phyloP scores from a whole-genome alignment of 768 basidiomycete species.

The Termitomyces titanicus region DNA sequence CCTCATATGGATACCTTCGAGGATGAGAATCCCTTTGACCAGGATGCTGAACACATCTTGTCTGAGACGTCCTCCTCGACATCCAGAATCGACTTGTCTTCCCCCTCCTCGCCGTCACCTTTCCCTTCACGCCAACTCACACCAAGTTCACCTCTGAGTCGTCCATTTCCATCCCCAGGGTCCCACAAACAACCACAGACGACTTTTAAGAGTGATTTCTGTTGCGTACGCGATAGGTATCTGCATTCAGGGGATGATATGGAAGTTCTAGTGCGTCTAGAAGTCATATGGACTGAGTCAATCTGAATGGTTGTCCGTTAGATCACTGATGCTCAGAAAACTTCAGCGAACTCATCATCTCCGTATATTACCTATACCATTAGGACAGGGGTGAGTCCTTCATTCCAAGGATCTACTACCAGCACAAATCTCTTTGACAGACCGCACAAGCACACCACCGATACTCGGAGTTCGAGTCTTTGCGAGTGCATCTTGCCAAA shows the following conservation, averaged over 20 bases:
- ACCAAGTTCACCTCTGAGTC: conserved; percentile 39
- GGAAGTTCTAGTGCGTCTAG: conserved; percentile 65
- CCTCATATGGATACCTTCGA: conserved; percentile 47
- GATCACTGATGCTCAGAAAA: conserved; percentile 97
- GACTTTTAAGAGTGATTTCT: conserved; percentile 72
- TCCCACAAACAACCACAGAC: conserved; percentile 49
- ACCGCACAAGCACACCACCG: conserved; percentile 80
- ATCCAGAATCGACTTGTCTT: conserved; percentile 51
- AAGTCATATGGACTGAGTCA: background rate
- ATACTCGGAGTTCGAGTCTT: conserved; percentile 96
- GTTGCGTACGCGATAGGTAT: conserved; percentile 71
- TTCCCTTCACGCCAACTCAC: conserved; percentile 43
- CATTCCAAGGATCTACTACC: conserved; percentile 3
- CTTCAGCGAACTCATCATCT: conserved; percentile 79
- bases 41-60: conserved; percentile 37
- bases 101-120: conserved; percentile 53
- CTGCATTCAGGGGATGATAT: conserved; percentile 80
- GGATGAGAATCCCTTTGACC: conserved; percentile 68
- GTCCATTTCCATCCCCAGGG: conserved; percentile 55
- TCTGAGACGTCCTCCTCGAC: conserved; percentile 50
- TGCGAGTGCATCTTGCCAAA: conserved; percentile 77
- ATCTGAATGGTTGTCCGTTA: conserved; percentile 24
- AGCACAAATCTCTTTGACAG: conserved; percentile 36
- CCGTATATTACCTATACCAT: conserved; percentile 96
- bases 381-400: conserved; percentile 64